Evolutionary conservation across 148 eudicot genomes (phyloP).

Genomic region (Linanthus parryae): DNA sequence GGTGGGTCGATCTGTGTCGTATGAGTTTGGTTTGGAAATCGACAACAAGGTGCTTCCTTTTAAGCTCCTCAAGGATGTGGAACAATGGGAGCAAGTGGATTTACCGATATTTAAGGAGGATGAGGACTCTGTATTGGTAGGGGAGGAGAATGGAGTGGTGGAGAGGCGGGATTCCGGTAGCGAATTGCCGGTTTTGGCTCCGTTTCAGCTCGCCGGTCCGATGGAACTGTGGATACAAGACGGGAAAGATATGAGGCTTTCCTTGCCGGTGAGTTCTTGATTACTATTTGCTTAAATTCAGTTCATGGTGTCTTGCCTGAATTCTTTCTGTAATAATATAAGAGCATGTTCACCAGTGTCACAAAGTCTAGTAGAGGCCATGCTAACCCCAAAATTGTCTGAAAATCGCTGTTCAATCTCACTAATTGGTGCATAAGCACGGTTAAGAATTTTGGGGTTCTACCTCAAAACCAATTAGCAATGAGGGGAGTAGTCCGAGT

Average conservation of each 20-base stretch:
- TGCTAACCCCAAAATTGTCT: too few relatives aligned
- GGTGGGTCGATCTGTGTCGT: conserved; percentile 65
- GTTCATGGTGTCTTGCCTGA: not conserved
- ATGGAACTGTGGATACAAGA: conserved; percentile 96
- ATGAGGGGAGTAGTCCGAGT: too few relatives aligned
- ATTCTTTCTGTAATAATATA: too few relatives aligned
- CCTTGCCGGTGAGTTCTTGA: conserved; percentile 49
- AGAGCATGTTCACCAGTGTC: too few relatives aligned
- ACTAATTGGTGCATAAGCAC: too few relatives aligned
- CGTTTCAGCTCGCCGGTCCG: conserved; percentile 92
- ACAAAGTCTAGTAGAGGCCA: too few relatives aligned
- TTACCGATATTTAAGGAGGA: conserved; percentile 69
- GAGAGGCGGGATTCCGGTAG: conserved; percentile 27
- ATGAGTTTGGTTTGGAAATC: conserved; percentile 88
- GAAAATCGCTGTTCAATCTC: too few relatives aligned
- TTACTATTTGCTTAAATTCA: not conserved
- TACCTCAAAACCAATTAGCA: too few relatives aligned
- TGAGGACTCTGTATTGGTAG: conserved; percentile 31
- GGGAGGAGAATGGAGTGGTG: conserved; percentile 48
- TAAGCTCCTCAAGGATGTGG: conserved; percentile 83
- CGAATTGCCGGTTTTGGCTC: conserved; percentile 68
- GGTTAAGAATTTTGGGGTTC: too few relatives aligned
- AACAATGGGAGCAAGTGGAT: conserved; percentile 83
- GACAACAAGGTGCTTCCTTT: conserved; percentile 72
- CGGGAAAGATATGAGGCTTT: conserved; percentile 62